Evolutionary conservation across 2,329 filamentous ascomycete species (phyloP), one percentile per base, ranked within the genome.

Genomic region (Diaporthe citri): DNA sequence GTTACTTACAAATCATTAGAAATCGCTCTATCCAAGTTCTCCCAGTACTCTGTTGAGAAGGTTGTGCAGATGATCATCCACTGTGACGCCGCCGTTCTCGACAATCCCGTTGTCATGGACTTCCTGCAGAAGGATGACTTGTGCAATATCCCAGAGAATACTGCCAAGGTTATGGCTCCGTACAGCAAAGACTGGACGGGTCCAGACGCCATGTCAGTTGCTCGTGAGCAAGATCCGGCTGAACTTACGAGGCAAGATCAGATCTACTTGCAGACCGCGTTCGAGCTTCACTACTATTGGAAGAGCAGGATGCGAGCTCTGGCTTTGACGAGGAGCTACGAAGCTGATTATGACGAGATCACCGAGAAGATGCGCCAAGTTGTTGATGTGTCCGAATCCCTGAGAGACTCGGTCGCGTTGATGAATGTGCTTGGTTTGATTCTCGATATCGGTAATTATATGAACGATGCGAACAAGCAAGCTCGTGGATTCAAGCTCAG

Each of bases 401-500:
- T 99, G 72, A 91, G 96, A 64, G 95, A 97, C 82, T 98, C 96
- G 1, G 95, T 97, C 36, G 94, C 95, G 36, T 86, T 99, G 80
- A 98, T 98, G 93, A 98, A 97, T 78, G 95, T 99, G 62, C 91
- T 99, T 74, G 96, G 96, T 75, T 89, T 98, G 77, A 99, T 99
- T 84, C 88, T 99, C 80, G 96, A 98, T 83, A 98, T 99, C 81
- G 97, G 97, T 84, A 99, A 99, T 85, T 99, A 98, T 89, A 99
- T 99, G 97, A 99, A 99, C 87, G 97, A 98, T 82, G 93, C 96
- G 73, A 98, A 98, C 86, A 99, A 99, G 87, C 97, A 98, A 85
- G 97, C 97, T 5, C 94, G 93, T 74, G 97, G 97, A 77, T 99
- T 99, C 92, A 99, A 99, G 87, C 91, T 99, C 20, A 97, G 95